Evolutionary conservation across 2,329 filamentous ascomycete genomes (phyloP).

Genomic region (Cytospora mali): DNA sequence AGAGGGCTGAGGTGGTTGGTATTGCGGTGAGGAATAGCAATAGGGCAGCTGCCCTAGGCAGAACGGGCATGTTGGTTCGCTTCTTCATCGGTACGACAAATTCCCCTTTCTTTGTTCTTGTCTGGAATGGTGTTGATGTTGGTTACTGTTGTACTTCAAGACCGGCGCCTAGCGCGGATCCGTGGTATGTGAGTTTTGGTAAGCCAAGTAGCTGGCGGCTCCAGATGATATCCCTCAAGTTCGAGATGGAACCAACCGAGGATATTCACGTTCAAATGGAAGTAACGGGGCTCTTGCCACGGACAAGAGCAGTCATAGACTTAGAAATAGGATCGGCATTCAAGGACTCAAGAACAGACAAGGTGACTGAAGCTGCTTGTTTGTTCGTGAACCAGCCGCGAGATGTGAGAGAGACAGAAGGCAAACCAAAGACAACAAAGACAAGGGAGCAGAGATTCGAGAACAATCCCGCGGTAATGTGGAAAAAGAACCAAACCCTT

Average conservation of each 20-base stretch:
- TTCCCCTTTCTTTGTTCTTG: slow-evolving; percentile 5
- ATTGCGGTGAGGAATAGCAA: slow-evolving; percentile 22
- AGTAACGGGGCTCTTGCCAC: slow-evolving; percentile 1
- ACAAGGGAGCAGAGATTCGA: slow-evolving; percentile 2
- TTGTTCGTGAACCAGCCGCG: neutral
- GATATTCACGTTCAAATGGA: slow-evolving; percentile 1
- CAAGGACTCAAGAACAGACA: slow-evolving; percentile 19
- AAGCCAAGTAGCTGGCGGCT: slow-evolving; percentile 10
- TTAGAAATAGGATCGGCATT: slow-evolving; percentile 19
- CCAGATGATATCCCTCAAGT: neutral
- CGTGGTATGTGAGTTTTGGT: slow-evolving; percentile 17
- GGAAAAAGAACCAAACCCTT: slow-evolving; percentile 3
- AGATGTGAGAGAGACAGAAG: neutral
- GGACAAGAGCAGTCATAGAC: slow-evolving; percentile 8
- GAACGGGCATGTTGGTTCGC: slow-evolving; percentile 1
- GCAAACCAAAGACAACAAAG: slow-evolving; percentile 18
- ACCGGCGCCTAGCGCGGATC: slow-evolving; percentile 21
- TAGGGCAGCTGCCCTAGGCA: slow-evolving; percentile 15
- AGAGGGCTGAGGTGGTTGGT: slow-evolving; percentile 23
- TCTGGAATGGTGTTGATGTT: slow-evolving; percentile 14
- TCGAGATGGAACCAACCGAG: neutral
- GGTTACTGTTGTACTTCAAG: slow-evolving; percentile 10
- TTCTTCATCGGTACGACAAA: slow-evolving; percentile 18
- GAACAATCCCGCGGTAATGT: slow-evolving; percentile 15
- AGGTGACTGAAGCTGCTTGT: slow-evolving; percentile 7